Evolutionary conservation across 1,284 basidiomycete species (phyloP).

Genomic region (Ganoderma lingzhi): DNA sequence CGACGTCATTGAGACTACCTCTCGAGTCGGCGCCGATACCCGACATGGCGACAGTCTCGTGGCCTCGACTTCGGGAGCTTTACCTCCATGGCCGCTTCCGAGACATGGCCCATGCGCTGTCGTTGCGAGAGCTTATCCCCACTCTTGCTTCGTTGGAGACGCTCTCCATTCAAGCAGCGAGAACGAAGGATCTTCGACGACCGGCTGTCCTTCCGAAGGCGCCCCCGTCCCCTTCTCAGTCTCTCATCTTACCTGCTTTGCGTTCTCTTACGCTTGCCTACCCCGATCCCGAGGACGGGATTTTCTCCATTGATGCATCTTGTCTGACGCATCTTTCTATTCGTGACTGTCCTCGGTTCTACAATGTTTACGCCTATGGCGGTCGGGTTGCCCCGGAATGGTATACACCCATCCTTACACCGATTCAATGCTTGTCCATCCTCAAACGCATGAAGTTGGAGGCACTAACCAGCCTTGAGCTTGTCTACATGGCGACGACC

Average conservation of each 20-base stretch:
- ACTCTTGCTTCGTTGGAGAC: not conserved
- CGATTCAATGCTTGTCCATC: not conserved
- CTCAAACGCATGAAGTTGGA: constrained; percentile 7
- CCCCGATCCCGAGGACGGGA: not conserved
- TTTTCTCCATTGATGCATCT: constrained; percentile 5
- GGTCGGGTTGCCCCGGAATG: no score
- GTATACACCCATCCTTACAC: not conserved
- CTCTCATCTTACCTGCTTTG: not conserved
- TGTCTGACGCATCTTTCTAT: constrained; percentile 7
- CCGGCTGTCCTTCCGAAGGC: constrained; percentile 12
- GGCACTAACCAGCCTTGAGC: constrained; percentile 1
- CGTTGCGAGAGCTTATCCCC: not conserved
- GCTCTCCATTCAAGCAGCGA: not conserved
- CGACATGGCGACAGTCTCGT: not conserved
- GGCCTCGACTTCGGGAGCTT: not conserved
- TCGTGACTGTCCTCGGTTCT: constrained; percentile 19
- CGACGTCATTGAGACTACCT: not conserved
- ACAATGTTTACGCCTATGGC: not conserved
- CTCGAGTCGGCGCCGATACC: not conserved
- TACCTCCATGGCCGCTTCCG: not conserved
- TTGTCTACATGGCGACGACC: constrained; percentile 8
- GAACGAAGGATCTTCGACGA: not conserved
- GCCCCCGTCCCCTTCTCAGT: not conserved
- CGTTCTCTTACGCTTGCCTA: not conserved
- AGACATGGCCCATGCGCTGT: not conserved